phyloP scores from a whole-genome alignment of 2,329 filamentous ascomycete genomes.

The Mycocentrospora acerina region DNA sequence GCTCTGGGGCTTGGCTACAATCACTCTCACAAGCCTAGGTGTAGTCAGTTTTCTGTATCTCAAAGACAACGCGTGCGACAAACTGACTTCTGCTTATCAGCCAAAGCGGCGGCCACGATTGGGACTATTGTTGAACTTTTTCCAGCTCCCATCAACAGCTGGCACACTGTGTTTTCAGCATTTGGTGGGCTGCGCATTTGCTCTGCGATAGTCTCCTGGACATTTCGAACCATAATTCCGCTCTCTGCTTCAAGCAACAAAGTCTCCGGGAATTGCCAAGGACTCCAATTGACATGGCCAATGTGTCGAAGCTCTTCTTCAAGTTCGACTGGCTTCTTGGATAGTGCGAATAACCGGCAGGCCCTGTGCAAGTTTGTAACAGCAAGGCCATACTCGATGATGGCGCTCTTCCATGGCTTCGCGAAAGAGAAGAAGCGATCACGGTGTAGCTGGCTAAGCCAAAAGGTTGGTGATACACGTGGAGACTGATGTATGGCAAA shows the following conservation, averaged over 20 bases:
- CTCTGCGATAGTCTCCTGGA: constrained; percentile 60
- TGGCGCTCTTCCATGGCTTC: constrained; percentile 18
- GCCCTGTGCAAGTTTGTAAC: constrained; percentile 35
- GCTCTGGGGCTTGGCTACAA: constrained; percentile 63
- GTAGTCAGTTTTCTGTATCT: too few relatives aligned
- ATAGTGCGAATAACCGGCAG: constrained; percentile 18
- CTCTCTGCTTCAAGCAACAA: constrained; percentile 67
- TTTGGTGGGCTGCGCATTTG: constrained; percentile 52
- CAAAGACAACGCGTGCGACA: neutral
- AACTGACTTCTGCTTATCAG: constrained; percentile 46
- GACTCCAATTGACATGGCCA: constrained; percentile 61
- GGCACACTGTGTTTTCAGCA: constrained; percentile 28
- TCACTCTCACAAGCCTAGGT: constrained; percentile 57
- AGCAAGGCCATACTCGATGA: constrained; percentile 30
- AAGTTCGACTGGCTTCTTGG: constrained; percentile 19
- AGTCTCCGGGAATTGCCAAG: constrained; percentile 57
- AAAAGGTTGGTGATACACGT: constrained; percentile 24
- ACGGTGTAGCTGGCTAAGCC: constrained; percentile 25
- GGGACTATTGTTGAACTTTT: constrained; percentile 38
- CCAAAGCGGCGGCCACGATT: constrained; percentile 44
- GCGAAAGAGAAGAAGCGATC: constrained; percentile 17
- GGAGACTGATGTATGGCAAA: constrained; percentile 11
- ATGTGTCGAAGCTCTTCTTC: constrained; percentile 46
- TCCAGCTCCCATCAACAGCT: constrained; percentile 41
- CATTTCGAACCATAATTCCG: constrained; percentile 60